Percentiles rank a stretch among this genome's conserved stretches.
These are phyloP conservation scores for Diplodia mutila DNA, from an alignment of 2,329 filamentous ascomycete genomes.

Conservation along the genomic window DNA sequence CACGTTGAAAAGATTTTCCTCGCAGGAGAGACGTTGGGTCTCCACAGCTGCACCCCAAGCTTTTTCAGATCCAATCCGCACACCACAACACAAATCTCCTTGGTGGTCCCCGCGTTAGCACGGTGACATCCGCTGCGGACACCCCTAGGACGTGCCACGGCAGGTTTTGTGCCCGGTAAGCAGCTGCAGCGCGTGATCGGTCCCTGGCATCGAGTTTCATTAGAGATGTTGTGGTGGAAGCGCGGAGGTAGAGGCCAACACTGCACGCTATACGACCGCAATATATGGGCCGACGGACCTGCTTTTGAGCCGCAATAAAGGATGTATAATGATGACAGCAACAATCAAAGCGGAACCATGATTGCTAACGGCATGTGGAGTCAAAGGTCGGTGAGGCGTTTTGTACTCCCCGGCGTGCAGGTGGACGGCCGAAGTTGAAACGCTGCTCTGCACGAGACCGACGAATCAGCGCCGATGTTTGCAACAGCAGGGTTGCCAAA, in stretches of 20 bases:
- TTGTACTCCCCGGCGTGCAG: conserved; percentile 6
- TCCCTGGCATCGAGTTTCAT: background rate
- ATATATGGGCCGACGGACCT: background rate
- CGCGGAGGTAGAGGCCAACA: background rate
- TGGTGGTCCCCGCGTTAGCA: conserved; percentile 6
- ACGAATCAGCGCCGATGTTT: background rate
- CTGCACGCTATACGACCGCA: background rate
- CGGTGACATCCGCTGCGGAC: conserved; percentile 2
- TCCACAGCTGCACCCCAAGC: conserved; percentile 7
- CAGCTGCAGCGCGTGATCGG: background rate
- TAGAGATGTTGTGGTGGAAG: background rate
- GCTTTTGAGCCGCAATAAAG: background rate
- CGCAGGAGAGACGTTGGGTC: conserved; percentile 16
- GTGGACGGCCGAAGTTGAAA: conserved; percentile 15
- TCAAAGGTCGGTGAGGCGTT: conserved; percentile 20
- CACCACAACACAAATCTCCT: conserved; percentile 4
- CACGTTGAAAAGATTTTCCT: conserved; percentile 23
- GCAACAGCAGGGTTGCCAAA: background rate
- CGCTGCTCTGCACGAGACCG: background rate
- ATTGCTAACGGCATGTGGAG: conserved; percentile 18
- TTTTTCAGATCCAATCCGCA: conserved; percentile 10
- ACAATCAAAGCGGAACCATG: conserved; percentile 3
- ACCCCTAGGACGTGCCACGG: background rate
- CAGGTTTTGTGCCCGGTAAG: conserved; percentile 11
- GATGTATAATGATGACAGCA: background rate